Evolutionary conservation across 192 early-diverging fungal species (phyloP).

Genomic region (Backusella sp.): DNA sequence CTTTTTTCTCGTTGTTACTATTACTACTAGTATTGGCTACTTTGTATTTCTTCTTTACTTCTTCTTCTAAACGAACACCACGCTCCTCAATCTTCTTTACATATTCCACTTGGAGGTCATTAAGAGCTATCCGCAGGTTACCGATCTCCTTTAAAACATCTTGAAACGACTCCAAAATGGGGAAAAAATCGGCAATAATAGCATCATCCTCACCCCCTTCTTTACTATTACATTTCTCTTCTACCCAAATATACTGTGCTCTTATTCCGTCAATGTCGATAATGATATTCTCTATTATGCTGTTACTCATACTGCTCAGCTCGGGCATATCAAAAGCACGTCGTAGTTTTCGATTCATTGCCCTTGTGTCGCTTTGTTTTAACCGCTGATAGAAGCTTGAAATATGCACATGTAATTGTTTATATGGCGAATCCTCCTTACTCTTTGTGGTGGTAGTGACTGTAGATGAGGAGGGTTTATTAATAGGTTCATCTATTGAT

Average conservation of each 20-base stretch:
- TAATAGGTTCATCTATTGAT: neutral
- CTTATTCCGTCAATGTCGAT: slow-evolving; percentile 45
- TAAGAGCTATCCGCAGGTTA: slow-evolving; percentile 50
- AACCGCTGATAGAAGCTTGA: slow-evolving; percentile 21
- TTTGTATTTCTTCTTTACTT: neutral
- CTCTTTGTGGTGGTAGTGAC: neutral
- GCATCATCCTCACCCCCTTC: neutral
- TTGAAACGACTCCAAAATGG: slow-evolving; percentile 43
- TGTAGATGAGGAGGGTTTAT: neutral
- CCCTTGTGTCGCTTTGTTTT: slow-evolving; percentile 47
- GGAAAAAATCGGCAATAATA: slow-evolving; percentile 42
- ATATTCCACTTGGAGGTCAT: slow-evolving; percentile 58
- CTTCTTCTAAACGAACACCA: slow-evolving; percentile 13
- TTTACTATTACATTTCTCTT: slow-evolving; percentile 15
- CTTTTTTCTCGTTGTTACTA: neutral
- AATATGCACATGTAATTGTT: neutral
- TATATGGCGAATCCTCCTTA: neutral
- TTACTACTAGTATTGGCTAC: neutral
- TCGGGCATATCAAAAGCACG: slow-evolving; percentile 59
- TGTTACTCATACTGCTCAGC: slow-evolving; percentile 53
- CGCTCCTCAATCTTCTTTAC: slow-evolving; percentile 52
- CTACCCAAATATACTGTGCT: slow-evolving; percentile 49
- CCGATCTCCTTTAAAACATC: slow-evolving; percentile 53
- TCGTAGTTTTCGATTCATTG: slow-evolving; percentile 49
- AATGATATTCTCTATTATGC: slow-evolving; percentile 55